A percentile compares a stretch with the other conserved stretches of the same genome.
These are phyloP conservation scores for Solanum megistacrolobum DNA, from an alignment of 257 asterid species.

Conservation along the genomic window DNA sequence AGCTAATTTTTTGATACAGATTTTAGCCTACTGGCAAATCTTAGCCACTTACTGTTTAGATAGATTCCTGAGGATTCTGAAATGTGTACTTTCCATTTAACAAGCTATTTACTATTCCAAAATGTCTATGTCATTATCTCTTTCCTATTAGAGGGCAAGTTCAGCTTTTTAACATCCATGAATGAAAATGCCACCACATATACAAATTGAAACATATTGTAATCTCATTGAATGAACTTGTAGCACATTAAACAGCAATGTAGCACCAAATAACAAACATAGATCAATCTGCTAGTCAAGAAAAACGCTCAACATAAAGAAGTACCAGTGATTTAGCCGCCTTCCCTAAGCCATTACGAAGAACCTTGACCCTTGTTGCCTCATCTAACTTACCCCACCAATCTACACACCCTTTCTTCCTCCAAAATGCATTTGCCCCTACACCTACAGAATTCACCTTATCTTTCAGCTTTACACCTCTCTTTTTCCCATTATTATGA, in stretches of 20 bases:
- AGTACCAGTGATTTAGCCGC: constrained; percentile 73
- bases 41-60: not conserved
- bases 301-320: not conserved
- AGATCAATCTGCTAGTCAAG: not conserved
- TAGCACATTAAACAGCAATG: not conserved
- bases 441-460: constrained; percentile 53
- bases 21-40: not conserved
- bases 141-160: not conserved
- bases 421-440: constrained; percentile 77
- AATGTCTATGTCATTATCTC: not conserved
- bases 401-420: constrained; percentile 95
- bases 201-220: not conserved
- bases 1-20: not conserved
- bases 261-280: not conserved
- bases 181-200: not conserved
- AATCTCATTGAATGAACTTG: not conserved
- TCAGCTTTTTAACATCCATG: not conserved
- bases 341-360: constrained; percentile 51
- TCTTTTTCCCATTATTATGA: constrained; percentile 57
- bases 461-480: constrained; percentile 67
- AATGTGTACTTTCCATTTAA: not conserved
- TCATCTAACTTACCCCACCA: constrained; percentile 94
- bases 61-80: not conserved
- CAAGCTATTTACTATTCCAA: not conserved
- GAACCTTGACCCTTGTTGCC: constrained; percentile 46